phyloP scores from a whole-genome alignment of 441 rosid genomes.

The Euphorbia corollata region DNA sequence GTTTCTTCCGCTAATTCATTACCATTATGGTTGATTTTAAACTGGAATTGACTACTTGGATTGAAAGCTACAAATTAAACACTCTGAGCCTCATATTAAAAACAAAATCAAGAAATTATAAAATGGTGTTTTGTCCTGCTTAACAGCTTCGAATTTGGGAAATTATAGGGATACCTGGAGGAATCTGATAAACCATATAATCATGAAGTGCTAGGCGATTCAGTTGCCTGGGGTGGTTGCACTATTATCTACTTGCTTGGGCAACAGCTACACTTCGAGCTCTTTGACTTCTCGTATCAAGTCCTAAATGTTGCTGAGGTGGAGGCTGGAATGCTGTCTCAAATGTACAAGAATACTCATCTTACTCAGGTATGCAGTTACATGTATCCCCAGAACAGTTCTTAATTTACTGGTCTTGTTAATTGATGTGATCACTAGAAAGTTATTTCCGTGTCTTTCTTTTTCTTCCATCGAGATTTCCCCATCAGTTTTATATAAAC shows the following conservation, averaged over 20 bases:
- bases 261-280: constrained; percentile 96
- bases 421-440: neutral
- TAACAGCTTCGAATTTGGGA: no score
- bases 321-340: constrained; percentile 60
- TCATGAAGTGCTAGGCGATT: constrained; percentile 76
- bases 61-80: neutral
- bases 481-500: neutral
- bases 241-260: constrained; percentile 97
- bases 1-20: neutral
- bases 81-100: no score
- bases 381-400: neutral
- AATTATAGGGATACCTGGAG: constrained; percentile 74
- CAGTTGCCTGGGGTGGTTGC: constrained; percentile 99
- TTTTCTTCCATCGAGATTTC: neutral
- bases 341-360: constrained; percentile 53
- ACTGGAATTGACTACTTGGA: constrained; percentile 1
- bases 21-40: neutral
- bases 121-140: no score
- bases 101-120: no score
- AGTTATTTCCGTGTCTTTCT: neutral
- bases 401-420: neutral
- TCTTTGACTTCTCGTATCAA: constrained; percentile 93
- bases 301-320: constrained; percentile 95
- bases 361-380: constrained; percentile 47
- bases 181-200: constrained; percentile 49